Evolutionary conservation across 495 filamentous ascomycete genomes (phyloP).

Genomic region (Astrocystis sublimbata): DNA sequence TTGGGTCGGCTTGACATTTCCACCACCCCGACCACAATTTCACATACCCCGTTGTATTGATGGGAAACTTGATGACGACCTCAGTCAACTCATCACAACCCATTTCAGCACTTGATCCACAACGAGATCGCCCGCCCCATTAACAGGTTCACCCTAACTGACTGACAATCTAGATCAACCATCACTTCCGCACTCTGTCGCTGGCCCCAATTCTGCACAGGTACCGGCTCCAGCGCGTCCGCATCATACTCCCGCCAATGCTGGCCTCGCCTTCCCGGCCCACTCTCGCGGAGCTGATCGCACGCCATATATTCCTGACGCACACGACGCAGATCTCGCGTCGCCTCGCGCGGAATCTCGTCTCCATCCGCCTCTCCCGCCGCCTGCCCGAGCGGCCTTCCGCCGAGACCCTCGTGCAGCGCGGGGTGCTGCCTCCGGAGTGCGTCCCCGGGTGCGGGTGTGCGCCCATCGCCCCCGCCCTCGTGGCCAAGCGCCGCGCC

Average conservation of each 20-base stretch:
- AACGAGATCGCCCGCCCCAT: neutral
- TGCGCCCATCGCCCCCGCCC: constrained; percentile 34
- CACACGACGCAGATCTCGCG: constrained; percentile 56
- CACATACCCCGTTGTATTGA: neutral
- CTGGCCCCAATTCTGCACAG: constrained; percentile 57
- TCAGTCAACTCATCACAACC: neutral
- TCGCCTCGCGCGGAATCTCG: constrained; percentile 50
- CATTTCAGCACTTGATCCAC: neutral
- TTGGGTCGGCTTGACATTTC: neutral
- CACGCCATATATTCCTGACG: constrained; percentile 60
- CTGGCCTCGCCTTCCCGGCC: constrained; percentile 54
- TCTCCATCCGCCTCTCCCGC: constrained; percentile 50
- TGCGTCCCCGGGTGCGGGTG: constrained; percentile 38
- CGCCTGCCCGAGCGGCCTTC: constrained; percentile 46
- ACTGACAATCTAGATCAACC: constrained; percentile 49
- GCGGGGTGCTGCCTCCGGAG: constrained; percentile 48
- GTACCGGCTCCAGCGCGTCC: constrained; percentile 54
- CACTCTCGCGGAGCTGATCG: constrained; percentile 51
- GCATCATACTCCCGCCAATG: constrained; percentile 46
- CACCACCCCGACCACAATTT: neutral
- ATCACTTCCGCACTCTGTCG: constrained; percentile 55
- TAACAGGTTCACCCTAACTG: neutral
- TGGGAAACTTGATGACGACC: neutral
- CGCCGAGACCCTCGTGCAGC: constrained; percentile 45
- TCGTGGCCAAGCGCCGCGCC: constrained; percentile 49